These are phyloP conservation scores for Calonectria leucothoes DNA, from an alignment of 2,329 filamentous ascomycete genomes.

Conservation along the genomic window DNA sequence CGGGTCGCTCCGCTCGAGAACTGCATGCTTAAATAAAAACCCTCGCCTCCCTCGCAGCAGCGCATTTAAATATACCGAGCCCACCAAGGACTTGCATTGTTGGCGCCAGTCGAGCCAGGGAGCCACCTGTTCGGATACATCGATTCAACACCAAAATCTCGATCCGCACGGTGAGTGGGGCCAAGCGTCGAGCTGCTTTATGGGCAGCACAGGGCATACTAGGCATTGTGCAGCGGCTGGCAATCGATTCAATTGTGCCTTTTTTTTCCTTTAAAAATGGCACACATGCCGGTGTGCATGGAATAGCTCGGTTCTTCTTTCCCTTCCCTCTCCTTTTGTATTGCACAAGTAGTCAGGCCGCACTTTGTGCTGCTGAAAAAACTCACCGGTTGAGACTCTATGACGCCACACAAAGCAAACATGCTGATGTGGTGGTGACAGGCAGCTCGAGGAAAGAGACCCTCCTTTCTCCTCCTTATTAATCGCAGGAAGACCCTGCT, in stretches of 20 bases:
- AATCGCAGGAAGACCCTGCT: not conserved
- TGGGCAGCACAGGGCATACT: not conserved
- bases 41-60: not conserved
- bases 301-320: not conserved
- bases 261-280: not conserved
- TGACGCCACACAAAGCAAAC: constrained; percentile 4
- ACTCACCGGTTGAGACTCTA: not conserved
- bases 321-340: not conserved
- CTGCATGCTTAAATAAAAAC: not conserved
- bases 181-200: not conserved
- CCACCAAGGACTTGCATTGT: not conserved
- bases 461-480: not conserved
- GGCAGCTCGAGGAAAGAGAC: not conserved
- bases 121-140: not conserved
- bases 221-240: too few relatives aligned
- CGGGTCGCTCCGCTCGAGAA: not conserved
- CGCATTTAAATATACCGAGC: not conserved
- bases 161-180: constrained; percentile 5
- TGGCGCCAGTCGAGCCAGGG: constrained; percentile 4
- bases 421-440: not conserved
- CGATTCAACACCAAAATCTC: constrained; percentile 26
- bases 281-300: not conserved
- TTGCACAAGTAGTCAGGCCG: not conserved
- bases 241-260: too few relatives aligned
- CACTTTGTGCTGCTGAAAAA: not conserved